Evolutionary conservation across 768 basidiomycete species (phyloP).

Genomic region (Trametes villosa): DNA sequence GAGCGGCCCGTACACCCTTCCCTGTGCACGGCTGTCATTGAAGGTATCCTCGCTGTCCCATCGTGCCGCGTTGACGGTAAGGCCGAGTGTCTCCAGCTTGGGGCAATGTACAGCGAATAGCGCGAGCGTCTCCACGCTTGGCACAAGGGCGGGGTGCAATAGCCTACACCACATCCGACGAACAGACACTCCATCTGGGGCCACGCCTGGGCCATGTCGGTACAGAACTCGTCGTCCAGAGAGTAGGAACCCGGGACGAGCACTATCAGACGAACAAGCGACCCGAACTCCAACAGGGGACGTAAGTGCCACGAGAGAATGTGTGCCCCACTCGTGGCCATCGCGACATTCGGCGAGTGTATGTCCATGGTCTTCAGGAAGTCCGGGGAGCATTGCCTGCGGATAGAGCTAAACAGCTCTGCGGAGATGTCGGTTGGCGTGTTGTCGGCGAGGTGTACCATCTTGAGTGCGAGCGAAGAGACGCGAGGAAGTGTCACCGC

Average conservation of each 20-base stretch:
- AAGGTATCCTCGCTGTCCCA: not conserved
- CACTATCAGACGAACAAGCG: not conserved
- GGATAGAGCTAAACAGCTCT: not conserved
- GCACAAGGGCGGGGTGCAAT: no score
- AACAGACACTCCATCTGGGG: no score
- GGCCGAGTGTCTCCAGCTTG: not conserved
- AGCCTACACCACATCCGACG: not conserved
- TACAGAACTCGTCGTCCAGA: constrained; percentile 9
- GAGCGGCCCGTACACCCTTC: not conserved
- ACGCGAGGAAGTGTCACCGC: no score
- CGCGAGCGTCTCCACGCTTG: constrained; percentile 9
- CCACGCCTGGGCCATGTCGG: constrained; percentile 13
- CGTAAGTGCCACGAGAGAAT: not conserved
- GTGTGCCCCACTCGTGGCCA: no score
- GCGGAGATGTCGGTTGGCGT: not conserved
- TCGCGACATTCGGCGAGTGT: no score
- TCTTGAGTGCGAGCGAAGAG: no score
- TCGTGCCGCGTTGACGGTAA: constrained; percentile 2
- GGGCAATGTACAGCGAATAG: constrained; percentile 11
- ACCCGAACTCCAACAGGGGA: not conserved
- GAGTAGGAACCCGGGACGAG: not conserved
- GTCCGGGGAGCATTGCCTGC: no score
- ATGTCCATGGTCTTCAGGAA: no score
- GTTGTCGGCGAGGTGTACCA: not conserved
- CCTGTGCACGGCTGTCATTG: not conserved